Base-by-base conservation (phyloP, 768 basidiomycete species). In the Tricholomella constricta region DNA sequence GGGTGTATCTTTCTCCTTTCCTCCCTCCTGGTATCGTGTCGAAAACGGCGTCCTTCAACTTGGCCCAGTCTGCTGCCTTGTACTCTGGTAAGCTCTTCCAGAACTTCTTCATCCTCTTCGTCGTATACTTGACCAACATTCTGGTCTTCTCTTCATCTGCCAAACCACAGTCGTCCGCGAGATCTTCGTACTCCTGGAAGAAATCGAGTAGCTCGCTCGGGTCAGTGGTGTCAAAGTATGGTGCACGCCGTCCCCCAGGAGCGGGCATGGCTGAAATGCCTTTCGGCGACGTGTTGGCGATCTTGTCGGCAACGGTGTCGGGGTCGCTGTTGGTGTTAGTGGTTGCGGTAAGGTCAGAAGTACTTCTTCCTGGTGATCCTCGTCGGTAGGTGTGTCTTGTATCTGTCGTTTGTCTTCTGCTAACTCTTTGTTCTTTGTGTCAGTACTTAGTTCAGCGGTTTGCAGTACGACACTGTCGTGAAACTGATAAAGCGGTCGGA, bases 51-150 rank as follows among this genome's bases (percentile, higher is more conserved):
- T 40, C 20, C 20, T 22, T 40, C 38, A 40, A 11, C 8, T 2
- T 40, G 3, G 9, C 38, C 20, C 23, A 22, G 6, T 3, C 38
- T 15, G 10, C 20, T 10, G 3, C 20, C 6, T 3, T 22, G 11
- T 55, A 58, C 11, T 40, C 57, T 12, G 55, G 32, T 34, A 58
- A 37, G 10, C 40, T 55, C 29, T 41, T 43, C 57, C 54, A 61
- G 27, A 55, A 54, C 27, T n/a, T n/a, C n/a, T n/a, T n/a, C n/a
- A n/a, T n/a, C n/a, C n/a, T n/a, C n/a, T n/a, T n/a, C n/a, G n/a
- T 48, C 10, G 45, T 35, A 46, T 58, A 58, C 44, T 48, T 50
- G 10, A 52, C 40, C 22, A 58, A 17, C 1, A 12, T 37, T 29
- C 54, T 54, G 7, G 45, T 46, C 26, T 52, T 52, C 40, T 61